A percentile compares a stretch with the other conserved stretches of the same genome.
Conservation (phyloP, 305 asterid genomes). For the Solanum hybrid region DNA sequence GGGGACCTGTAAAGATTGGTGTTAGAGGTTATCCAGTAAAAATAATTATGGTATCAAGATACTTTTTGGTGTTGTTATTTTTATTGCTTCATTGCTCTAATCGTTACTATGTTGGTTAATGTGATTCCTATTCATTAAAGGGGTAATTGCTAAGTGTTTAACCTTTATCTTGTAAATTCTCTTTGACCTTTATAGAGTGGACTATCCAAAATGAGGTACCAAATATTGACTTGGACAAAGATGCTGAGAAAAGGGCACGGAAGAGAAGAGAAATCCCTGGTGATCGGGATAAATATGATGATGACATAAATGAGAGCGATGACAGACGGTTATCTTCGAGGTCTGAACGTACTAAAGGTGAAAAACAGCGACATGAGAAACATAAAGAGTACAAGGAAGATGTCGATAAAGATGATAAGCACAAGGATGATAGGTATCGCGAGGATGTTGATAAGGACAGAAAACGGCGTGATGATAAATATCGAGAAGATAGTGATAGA, state of each 20-base stretch:
- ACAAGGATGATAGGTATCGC: conserved; percentile 49
- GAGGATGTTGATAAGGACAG: conserved; percentile 47
- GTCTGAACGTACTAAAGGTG: conserved; percentile 60
- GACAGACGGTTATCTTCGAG: conserved; percentile 50
- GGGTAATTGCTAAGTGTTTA: neutral
- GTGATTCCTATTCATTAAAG: neutral
- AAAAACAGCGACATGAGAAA: conserved; percentile 53
- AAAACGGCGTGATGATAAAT: conserved; percentile 46
- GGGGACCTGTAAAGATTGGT: neutral
- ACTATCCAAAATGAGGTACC: conserved; percentile 38
- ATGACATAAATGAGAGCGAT: conserved; percentile 46
- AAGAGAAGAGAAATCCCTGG: conserved; percentile 53
- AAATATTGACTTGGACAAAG: conserved; percentile 53
- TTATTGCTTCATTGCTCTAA: neutral
- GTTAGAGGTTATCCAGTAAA: neutral
- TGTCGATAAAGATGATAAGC: conserved; percentile 57
- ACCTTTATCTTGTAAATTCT: neutral
- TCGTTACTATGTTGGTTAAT: neutral
- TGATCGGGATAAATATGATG: conserved; percentile 52
- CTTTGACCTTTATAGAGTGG: conserved; percentile 32
- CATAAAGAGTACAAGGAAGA: conserved; percentile 54
- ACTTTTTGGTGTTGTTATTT: neutral
- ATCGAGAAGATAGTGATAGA: conserved; percentile 54
- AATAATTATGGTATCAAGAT: neutral
- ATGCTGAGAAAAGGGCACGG: conserved; percentile 48